phyloP scores from a whole-genome alignment of 768 basidiomycete genomes.

The Mycena pura region DNA sequence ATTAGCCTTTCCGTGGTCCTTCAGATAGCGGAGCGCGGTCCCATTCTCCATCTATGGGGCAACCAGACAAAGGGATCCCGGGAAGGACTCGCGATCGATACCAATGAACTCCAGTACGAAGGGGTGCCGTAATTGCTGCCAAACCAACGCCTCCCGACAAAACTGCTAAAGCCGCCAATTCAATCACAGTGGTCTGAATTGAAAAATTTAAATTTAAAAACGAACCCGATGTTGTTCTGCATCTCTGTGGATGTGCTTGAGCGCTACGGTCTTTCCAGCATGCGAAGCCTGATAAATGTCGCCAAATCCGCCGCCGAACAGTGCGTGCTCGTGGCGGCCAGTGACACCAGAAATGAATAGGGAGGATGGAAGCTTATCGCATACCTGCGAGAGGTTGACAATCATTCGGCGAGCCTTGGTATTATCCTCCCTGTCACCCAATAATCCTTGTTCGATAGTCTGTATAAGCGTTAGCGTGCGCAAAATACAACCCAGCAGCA shows the following conservation, averaged over 20 bases:
- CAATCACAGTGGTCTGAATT: no score
- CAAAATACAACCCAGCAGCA: neutral
- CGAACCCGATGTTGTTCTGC: neutral
- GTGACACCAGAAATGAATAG: no score
- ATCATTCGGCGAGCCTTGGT: neutral
- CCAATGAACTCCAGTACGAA: no score
- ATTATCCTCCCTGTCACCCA: neutral
- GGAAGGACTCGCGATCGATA: conserved; percentile 31
- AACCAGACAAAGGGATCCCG: conserved; percentile 31
- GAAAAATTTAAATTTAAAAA: conserved; percentile 18
- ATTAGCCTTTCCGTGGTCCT: conserved; percentile 22
- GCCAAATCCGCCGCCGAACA: no score
- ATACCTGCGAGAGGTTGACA: neutral
- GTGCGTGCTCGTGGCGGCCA: no score
- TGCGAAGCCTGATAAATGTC: neutral
- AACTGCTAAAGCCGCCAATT: no score
- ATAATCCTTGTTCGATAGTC: neutral
- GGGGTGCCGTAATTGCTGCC: no score
- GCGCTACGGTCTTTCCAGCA: neutral
- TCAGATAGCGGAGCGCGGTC: conserved; percentile 28
- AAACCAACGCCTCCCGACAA: no score
- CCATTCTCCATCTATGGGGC: conserved; percentile 37
- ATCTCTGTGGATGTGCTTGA: neutral
- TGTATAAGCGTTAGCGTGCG: neutral
- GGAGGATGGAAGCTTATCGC: neutral